These are phyloP conservation scores for Cutaneotrichosporon cavernicola DNA, from an alignment of 1,284 basidiomycete genomes.

Conservation along the genomic window DNA sequence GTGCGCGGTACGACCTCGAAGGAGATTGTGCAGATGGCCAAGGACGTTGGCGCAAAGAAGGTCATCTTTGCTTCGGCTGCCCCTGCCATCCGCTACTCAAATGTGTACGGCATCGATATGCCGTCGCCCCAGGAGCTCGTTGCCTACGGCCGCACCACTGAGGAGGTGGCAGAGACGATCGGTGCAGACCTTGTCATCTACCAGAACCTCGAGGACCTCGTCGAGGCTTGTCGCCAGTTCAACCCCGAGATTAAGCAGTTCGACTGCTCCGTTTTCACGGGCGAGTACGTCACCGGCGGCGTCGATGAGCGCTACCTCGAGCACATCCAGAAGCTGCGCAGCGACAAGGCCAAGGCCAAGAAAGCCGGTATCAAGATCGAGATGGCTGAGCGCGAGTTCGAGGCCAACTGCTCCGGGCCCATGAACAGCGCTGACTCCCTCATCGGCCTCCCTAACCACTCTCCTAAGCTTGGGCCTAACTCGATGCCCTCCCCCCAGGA, in stretches of 20 bases:
- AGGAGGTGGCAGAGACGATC: constrained; percentile 77
- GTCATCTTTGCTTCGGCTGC: constrained; percentile 97
- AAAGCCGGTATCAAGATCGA: constrained; percentile 37
- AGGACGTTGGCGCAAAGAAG: constrained; percentile 96
- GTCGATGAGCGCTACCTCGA: constrained; percentile 82
- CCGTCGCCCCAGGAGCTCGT: constrained; percentile 92
- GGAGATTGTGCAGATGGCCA: constrained; percentile 99
- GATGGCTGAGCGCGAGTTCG: constrained; percentile 33
- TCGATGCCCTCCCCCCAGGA: constrained; percentile 42
- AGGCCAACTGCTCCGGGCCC: constrained; percentile 47
- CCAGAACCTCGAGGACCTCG: constrained; percentile 89
- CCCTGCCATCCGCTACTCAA: constrained; percentile 72
- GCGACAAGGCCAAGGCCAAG: constrained; percentile 74
- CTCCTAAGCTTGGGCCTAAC: constrained; percentile 48
- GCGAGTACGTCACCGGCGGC: constrained; percentile 95
- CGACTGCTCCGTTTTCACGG: constrained; percentile 98
- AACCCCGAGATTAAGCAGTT: constrained; percentile 78
- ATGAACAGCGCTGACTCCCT: constrained; percentile 52
- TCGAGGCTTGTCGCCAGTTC: constrained; percentile 81
- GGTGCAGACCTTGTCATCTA: constrained; percentile 97
- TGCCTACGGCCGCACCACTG: constrained; percentile 74
- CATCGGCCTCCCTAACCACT: constrained; percentile 53
- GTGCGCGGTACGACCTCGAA: constrained; percentile 98
- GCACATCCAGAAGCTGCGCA: constrained; percentile 72
- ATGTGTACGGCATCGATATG: constrained; percentile 99